Base-by-base conservation (phyloP, 108 stramenopile species). In the Cylindrotheca closterium region DNA sequence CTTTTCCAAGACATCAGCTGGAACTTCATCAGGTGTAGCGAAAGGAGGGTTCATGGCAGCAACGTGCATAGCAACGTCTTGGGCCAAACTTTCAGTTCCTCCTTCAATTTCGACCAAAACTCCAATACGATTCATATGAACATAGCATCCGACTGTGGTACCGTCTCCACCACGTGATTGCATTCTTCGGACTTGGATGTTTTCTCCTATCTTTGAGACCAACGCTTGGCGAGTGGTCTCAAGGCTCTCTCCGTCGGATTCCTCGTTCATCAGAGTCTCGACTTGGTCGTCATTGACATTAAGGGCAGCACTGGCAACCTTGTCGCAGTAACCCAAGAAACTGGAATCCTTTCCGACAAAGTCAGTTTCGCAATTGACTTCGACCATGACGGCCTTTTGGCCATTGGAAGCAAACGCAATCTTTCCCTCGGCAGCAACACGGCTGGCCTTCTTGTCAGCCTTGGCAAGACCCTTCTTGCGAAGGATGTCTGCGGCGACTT, bases 361-460 rank as follows among this genome's bases (percentile, higher is more conserved):
- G 57, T 90, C 89, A 30, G 89, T 90, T 67, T 90, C 84, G 58
- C 89, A 90, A 70, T 90, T 90, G 59, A 85, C 77, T 65, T 90
- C 89, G 12, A 90, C 86, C 63, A 90, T 78, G 37, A 63, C 76
- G 33, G 83, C 82, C 10, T 68, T 68, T 24, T 75, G 68, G 28
- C 80, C 69, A 37, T 58, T 60, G 31, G 48, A 63, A 37, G 74
- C 71, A 45, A 81, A 63, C 47, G 74, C 82, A 60, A 90, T 87
- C 60, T 83, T 84, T 24, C 89, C 89, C 66, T 90, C 86, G 45
- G 84, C 84, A 32, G 89, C 86, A 48, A 83, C 69, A 28, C 84
- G 81, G 32, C 70, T 75, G 25, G 82, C 83, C 75, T 90, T 90
- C 74, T 90, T 90, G 37, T 82, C 89, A 24, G 89, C 89, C 55